Conservation (phyloP, 257 asterid genomes). For the Gentiana macrophylla region DNA sequence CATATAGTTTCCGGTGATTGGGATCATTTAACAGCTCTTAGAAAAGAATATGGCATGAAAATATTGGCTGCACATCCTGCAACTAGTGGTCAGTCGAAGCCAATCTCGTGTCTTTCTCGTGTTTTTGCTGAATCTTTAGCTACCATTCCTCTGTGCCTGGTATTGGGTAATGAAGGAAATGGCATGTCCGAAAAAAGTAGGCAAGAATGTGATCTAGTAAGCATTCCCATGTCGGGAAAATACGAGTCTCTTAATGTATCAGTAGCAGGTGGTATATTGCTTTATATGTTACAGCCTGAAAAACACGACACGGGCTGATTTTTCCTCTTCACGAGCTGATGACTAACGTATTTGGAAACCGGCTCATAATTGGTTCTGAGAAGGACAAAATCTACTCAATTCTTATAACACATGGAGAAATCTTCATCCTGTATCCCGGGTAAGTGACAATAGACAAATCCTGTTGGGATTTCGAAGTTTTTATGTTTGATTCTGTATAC, state of each 20-base stretch:
- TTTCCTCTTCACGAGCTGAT: too few species aligned
- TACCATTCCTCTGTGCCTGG: constrained; percentile 49
- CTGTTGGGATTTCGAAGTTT: too few species aligned
- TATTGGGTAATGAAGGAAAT: constrained; percentile 83
- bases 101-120: constrained; percentile 32
- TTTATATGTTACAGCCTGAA: constrained; percentile 65
- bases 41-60: constrained; percentile 42
- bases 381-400: background rate
- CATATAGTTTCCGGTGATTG: constrained; percentile 74
- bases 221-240: constrained; percentile 82
- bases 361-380: background rate
- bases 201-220: constrained; percentile 56
- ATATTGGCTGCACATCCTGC: constrained; percentile 83
- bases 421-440: too few species aligned
- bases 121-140: constrained; percentile 45
- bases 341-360: background rate
- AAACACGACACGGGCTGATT: constrained; percentile 13
- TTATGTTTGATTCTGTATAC: too few species aligned
- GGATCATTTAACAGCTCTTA: constrained; percentile 35
- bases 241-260: constrained; percentile 90
- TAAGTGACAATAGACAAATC: too few species aligned
- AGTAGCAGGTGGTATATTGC: constrained; percentile 96
- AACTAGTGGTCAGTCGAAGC: constrained; percentile 16
- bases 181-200: constrained; percentile 56
- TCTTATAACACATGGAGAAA: too few species aligned